Conservation (phyloP, 2,329 filamentous ascomycete genomes). For the Penicillium sp. region DNA sequence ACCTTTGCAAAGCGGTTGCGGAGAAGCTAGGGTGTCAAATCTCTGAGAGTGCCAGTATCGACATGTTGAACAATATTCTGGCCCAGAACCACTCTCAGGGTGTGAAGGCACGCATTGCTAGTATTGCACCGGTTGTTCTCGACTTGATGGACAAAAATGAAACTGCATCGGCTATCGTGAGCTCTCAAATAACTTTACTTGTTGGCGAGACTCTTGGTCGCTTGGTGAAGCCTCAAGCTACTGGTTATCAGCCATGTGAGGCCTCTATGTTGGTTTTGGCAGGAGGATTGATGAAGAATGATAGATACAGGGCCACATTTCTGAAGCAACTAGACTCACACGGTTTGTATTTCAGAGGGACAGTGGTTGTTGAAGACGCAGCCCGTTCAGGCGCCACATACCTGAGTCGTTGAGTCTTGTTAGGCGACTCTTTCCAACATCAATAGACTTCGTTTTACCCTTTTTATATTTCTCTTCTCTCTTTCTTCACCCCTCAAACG, state of each 20-base stretch:
- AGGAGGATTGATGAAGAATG: constrained; percentile 24
- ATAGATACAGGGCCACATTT: constrained; percentile 13
- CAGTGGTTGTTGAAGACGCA: constrained; percentile 17
- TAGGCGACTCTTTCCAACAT: background rate
- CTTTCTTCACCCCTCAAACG: background rate
- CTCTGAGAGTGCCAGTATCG: background rate
- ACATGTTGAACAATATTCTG: constrained; percentile 22
- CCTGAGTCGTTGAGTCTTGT: background rate
- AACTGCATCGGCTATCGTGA: constrained; percentile 17
- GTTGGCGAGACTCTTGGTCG: constrained; percentile 17
- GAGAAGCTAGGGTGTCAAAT: constrained; percentile 12
- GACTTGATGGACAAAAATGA: background rate
- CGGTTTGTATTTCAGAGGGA: constrained; percentile 7
- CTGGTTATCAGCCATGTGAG: constrained; percentile 7
- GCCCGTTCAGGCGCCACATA: constrained; percentile 9
- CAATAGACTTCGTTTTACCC: background rate
- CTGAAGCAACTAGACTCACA: constrained; percentile 6
- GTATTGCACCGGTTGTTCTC: constrained; percentile 17
- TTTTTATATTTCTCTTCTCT: background rate
- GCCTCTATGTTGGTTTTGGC: constrained; percentile 21
- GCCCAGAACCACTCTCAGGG: constrained; percentile 3
- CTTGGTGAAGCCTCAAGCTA: constrained; percentile 14
- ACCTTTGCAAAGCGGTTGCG: constrained; percentile 18
- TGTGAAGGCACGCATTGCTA: constrained; percentile 22
- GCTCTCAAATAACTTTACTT: constrained; percentile 7